Evolutionary conservation across 345 rosid species (phyloP), one percentile per base, ranked within the genome.

Genomic region (Linum tenue): DNA sequence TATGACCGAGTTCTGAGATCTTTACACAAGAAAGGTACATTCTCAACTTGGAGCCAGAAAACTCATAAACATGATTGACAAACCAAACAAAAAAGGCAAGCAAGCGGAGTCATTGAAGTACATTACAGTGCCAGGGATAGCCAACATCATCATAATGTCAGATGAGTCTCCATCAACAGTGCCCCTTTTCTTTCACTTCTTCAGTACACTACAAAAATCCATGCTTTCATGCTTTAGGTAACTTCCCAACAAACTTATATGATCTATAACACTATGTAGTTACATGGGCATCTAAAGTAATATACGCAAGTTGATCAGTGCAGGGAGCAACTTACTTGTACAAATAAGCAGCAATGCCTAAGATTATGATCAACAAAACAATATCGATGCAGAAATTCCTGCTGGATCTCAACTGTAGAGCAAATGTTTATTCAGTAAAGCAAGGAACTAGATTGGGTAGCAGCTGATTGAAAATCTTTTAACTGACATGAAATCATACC

Each of bases 371-470:
- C 85, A 91, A 48, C 70, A 95, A 74, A 67, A 95, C 69, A 67
- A 95, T 91, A 78, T 95, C 99, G 38, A 95, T 83, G 72, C 99
- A 95, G 85, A 95, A 95, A 80, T 95, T 95, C 69, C 99, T 71
- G 76, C 99, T 95, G 59, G 99, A 95, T 69, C 99, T 84, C 83
- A 95, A 79, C 99, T 95, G 91, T 6, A 10, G 53, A 9, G 9
- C 7, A 9, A 48, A 48, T 12, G 14, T 4, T 9, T 12, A 48
- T 48, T 48, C 53, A 48, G 53, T 48, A 9, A 48, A 7, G 14
- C 14, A 48, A 48, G 53, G 14, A 48, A 8, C 9, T 48, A 48
- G 9, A 48, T 9, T 15, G 3, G 53, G 15, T 48, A 48, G 14
- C 53, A 48, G 9, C 14, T 6, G 53, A 48, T 48, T 48, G 53